Base-by-base conservation (phyloP, 2,329 filamentous ascomycete species). In the Knoxdaviesia capensis region DNA sequence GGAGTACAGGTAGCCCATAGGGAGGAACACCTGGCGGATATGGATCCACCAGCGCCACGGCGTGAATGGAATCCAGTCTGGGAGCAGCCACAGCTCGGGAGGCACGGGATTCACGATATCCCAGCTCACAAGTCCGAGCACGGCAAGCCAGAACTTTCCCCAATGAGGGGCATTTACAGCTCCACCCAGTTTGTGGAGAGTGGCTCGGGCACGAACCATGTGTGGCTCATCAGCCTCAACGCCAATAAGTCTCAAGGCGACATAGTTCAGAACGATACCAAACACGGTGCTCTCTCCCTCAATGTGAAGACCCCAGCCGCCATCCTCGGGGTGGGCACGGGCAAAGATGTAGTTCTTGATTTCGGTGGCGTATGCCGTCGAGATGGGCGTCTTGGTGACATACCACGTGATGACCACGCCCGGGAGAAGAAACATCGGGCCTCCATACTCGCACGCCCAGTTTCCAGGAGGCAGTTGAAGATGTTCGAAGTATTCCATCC, bases 41-140 rank as follows among this genome's bases (percentile, higher is more conserved):
- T 98, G 90, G 52, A 96, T 83, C 88, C 87, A 94, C 87, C 88
- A 94, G 49, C 85, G 68, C 85, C 86, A 93, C 0, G 88, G 88
- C 5, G 85, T 77, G 53, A 94, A 70, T 1, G 87, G 87, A 3
- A 85, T 70, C 85, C 85, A 94, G 56, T 94, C 83, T 0, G 87
- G 87, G 4, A 94, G 62, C 36, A 94, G 66, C 90, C 90, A 98
- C 38, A 96, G 58, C 62, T 98, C 90, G 0, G 90, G 83, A 1
- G 90, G 90, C 2, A 90, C 77, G 1, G 90, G 90, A 52, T 96
- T 98, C 50, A 96, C 87, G 45, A 90, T 77, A 43, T 93, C 85
- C 86, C 88, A 98, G 31, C 79, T 65, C 54, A 77, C 77, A 4
- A 96, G 71, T 10, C 86, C 86, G 46, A 98, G 61, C 3, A 92